Conservation (phyloP, 768 basidiomycete species). For the Xanthoconium stramineum region DNA sequence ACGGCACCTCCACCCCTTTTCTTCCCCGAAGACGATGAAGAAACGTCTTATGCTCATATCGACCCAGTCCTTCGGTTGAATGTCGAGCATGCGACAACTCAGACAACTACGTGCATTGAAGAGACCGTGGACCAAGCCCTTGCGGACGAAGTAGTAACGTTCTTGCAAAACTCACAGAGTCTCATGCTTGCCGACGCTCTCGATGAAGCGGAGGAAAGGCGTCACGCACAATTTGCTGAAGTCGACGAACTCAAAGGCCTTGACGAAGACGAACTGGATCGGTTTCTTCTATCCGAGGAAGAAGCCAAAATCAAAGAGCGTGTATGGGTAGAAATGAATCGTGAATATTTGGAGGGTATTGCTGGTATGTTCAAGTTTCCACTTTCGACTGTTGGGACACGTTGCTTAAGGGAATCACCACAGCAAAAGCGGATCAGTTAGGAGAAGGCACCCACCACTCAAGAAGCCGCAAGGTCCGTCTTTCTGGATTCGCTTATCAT, state of each 20-base stretch:
- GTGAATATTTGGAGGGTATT: slow-evolving; percentile 84
- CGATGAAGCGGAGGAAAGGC: slow-evolving; percentile 62
- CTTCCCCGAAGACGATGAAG: slow-evolving; percentile 44
- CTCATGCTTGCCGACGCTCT: slow-evolving; percentile 58
- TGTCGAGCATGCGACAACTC: slow-evolving; percentile 13
- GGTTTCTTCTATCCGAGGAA: slow-evolving; percentile 70
- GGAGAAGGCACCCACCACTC: slow-evolving; percentile 39
- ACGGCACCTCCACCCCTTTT: slow-evolving; percentile 38
- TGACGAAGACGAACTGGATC: slow-evolving; percentile 89
- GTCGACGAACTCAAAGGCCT: slow-evolving; percentile 67
- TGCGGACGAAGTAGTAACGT: slow-evolving; percentile 65
- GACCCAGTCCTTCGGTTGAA: slow-evolving; percentile 51
- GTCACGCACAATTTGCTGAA: slow-evolving; percentile 47
- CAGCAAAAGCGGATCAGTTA: slow-evolving; percentile 67
- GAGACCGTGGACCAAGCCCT: slow-evolving; percentile 60
- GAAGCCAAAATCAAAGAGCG: slow-evolving; percentile 86
- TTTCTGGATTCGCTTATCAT: slow-evolving; percentile 28
- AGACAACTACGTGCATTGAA: slow-evolving; percentile 44
- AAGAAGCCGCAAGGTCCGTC: slow-evolving; percentile 79
- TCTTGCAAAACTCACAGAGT: slow-evolving; percentile 61
- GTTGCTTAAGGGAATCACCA: slow-evolving; percentile 44
- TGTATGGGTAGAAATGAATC: slow-evolving; percentile 92
- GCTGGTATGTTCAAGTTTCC: slow-evolving; percentile 46
- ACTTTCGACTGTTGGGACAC: slow-evolving; percentile 6
- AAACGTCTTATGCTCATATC: slow-evolving; percentile 43